Evolutionary conservation across 495 filamentous ascomycete species (phyloP).

Genomic region (Parathielavia hyrcaniae): DNA sequence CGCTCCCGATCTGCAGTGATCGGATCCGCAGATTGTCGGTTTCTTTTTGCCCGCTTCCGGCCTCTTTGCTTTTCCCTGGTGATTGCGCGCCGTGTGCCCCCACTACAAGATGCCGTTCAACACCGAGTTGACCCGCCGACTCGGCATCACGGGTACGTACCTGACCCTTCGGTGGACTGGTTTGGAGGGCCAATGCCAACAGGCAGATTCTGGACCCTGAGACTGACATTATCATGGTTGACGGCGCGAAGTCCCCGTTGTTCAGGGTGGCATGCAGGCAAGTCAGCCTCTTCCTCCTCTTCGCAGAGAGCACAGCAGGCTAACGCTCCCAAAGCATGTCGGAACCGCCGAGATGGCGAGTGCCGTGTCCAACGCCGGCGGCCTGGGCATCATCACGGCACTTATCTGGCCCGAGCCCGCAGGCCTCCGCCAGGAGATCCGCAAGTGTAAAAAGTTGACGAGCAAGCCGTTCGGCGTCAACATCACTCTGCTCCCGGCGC

Average conservation of each 20-base stretch:
- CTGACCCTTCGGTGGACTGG: not conserved
- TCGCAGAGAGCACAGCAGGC: not conserved
- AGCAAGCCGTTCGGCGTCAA: conserved; percentile 90
- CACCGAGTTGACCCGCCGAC: conserved; percentile 78
- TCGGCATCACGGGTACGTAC: conserved; percentile 72
- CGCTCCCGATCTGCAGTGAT: not conserved
- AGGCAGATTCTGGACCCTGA: conserved; percentile 7
- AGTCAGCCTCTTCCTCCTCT: conserved; percentile 24
- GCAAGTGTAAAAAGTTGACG: conserved; percentile 77
- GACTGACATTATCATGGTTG: conserved; percentile 27
- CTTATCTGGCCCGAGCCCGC: conserved; percentile 92
- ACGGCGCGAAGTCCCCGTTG: conserved; percentile 69
- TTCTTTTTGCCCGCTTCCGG: not conserved
- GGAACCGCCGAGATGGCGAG: conserved; percentile 88
- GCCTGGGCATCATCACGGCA: conserved; percentile 87
- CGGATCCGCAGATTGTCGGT: not conserved
- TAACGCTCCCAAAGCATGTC: conserved; percentile 35
- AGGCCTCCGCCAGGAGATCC: conserved; percentile 90
- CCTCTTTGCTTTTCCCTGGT: not conserved
- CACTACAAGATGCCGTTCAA: conserved; percentile 71
- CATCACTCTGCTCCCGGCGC: conserved; percentile 85
- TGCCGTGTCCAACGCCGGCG: conserved; percentile 92
- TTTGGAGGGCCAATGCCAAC: not conserved
- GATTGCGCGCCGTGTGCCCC: not conserved
- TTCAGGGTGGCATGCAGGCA: conserved; percentile 81